Conservation (phyloP, 352 stramenopile species). For the Globisporangium spinosum region DNA sequence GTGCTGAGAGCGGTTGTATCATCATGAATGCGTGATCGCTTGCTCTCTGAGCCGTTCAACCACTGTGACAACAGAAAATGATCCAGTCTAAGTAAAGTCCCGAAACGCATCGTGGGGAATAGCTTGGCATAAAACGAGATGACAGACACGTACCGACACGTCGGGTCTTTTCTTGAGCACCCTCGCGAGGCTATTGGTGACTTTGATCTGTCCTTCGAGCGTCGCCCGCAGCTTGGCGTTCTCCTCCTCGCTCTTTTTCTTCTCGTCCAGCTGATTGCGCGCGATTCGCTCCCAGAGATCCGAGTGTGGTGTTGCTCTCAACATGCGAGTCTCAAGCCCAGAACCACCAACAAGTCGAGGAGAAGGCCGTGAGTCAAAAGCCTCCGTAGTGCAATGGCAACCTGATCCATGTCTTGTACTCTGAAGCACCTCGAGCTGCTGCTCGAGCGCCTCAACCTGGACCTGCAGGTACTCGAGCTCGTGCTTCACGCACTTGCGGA, state of each 20-base stretch:
- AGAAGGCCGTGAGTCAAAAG: background rate
- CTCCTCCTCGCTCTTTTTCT: conserved; percentile 31
- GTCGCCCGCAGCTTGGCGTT: conserved; percentile 27
- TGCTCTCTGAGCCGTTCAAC: background rate
- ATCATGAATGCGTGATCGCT: conserved; percentile 1
- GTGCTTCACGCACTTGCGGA: conserved; percentile 19
- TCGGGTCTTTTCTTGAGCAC: conserved; percentile 25
- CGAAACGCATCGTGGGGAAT: too few species aligned
- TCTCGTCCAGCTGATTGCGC: conserved; percentile 30
- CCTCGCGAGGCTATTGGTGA: conserved; percentile 26
- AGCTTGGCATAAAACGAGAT: background rate
- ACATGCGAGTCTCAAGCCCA: background rate
- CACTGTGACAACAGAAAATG: background rate
- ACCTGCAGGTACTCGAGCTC: conserved; percentile 27
- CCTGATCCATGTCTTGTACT: too few species aligned
- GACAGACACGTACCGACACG: background rate
- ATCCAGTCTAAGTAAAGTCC: background rate
- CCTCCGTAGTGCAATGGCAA: background rate
- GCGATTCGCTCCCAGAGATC: conserved; percentile 35
- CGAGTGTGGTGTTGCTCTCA: background rate
- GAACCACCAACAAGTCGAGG: background rate
- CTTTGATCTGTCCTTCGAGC: conserved; percentile 30
- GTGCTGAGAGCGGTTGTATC: conserved; percentile 3
- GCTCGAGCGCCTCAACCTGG: conserved; percentile 16
- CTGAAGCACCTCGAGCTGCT: background rate